A percentile compares a stretch with the other conserved stretches of the same genome.
phyloP scores from a whole-genome alignment of 2,329 filamentous ascomycete genomes.

The Dothistroma septosporum region DNA sequence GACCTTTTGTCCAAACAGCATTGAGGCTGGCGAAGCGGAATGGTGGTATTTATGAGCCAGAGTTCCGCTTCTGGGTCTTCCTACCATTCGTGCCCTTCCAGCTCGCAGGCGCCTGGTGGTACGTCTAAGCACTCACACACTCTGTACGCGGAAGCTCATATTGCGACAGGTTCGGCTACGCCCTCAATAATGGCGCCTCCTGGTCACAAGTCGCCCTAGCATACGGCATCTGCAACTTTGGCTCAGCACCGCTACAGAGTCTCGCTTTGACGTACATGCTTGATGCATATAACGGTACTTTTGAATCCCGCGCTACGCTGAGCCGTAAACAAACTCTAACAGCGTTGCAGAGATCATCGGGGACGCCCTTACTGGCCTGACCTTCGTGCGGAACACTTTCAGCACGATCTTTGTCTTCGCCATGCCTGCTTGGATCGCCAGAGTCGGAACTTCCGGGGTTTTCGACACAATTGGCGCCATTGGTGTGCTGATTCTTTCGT shows the following conservation, averaged over 20 bases:
- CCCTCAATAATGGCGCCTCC: conserved; percentile 23
- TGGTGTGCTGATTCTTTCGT: conserved; percentile 32
- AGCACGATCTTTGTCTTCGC: conserved; percentile 47
- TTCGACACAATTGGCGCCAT: conserved; percentile 41
- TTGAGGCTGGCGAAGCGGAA: conserved; percentile 34
- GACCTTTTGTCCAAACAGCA: background rate
- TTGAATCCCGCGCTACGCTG: conserved; percentile 4
- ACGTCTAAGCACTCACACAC: background rate
- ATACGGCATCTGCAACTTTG: conserved; percentile 39
- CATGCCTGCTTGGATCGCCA: conserved; percentile 41
- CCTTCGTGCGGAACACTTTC: conserved; percentile 45
- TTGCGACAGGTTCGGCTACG: conserved; percentile 33
- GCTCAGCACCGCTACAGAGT: conserved; percentile 32
- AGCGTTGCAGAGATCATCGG: conserved; percentile 41
- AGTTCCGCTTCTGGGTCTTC: conserved; percentile 35
- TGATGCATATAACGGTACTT: conserved; percentile 38
- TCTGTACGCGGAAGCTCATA: background rate
- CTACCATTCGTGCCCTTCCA: conserved; percentile 33
- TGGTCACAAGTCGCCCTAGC: conserved; percentile 37
- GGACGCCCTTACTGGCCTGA: conserved; percentile 45
- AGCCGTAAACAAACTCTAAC: conserved; percentile 12
- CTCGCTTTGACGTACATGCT: conserved; percentile 40
- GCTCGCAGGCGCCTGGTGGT: conserved; percentile 34
- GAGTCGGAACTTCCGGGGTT: conserved; percentile 40
- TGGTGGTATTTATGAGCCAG: conserved; percentile 36